These are phyloP conservation scores for Linum lewisii DNA, from an alignment of 345 rosid genomes.

Conservation along the genomic window DNA sequence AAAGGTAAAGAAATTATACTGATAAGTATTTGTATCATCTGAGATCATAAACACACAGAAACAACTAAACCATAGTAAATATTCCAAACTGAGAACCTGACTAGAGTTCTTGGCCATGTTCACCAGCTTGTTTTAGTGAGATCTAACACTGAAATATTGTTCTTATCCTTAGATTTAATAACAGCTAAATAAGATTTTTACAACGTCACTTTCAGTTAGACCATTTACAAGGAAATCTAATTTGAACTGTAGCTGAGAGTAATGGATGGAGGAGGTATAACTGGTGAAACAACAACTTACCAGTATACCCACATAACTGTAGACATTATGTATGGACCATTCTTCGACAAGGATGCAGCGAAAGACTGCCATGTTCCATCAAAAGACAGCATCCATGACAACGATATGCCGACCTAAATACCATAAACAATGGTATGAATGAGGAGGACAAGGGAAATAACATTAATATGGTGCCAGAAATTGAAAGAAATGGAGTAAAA, in stretches of 20 bases:
- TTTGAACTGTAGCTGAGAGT: slow-evolving; percentile 3
- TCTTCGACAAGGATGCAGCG: slow-evolving; percentile 56
- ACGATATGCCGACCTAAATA: slow-evolving; percentile 62
- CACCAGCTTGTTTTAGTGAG: not conserved
- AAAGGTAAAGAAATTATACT: slow-evolving; percentile 9
- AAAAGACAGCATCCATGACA: slow-evolving; percentile 59
- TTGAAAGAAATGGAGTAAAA: not conserved
- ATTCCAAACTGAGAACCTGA: not conserved
- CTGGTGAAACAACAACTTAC: slow-evolving; percentile 27
- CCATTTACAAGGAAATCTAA: not conserved
- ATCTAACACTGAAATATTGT: not conserved
- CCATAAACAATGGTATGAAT: not conserved
- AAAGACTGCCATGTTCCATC: slow-evolving; percentile 80
- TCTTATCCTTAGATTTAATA: not conserved
- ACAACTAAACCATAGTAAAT: not conserved
- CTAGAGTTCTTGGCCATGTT: not conserved
- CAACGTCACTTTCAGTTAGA: no score
- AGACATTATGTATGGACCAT: slow-evolving; percentile 51
- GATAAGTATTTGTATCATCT: not conserved
- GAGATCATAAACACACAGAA: not conserved
- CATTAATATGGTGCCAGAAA: no score
- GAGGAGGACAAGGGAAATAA: no score
- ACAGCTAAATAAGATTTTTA: not conserved
- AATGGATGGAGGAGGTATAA: slow-evolving; percentile 1
- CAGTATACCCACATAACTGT: slow-evolving; percentile 82